Percentiles rank a stretch among this genome's conserved stretches.
phyloP scores from a whole-genome alignment of 352 stramenopile species.

The Phytophthora quininea region DNA sequence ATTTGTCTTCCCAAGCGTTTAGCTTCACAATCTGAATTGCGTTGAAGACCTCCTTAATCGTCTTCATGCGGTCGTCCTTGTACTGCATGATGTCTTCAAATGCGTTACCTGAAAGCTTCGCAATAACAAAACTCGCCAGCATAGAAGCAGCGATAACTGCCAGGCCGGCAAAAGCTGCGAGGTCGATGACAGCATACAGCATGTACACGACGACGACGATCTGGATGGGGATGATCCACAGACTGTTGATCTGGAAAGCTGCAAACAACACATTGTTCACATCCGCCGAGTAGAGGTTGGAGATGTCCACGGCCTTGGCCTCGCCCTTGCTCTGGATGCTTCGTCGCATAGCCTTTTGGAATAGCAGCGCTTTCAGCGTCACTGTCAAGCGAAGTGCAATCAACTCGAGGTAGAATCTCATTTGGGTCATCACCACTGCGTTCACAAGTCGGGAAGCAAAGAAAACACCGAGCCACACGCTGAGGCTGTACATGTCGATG shows the following conservation, averaged over 20 bases:
- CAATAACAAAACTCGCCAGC: slow-evolving; percentile 57
- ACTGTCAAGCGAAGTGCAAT: slow-evolving; percentile 29
- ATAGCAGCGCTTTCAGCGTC: slow-evolving; percentile 38
- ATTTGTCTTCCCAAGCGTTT: slow-evolving; percentile 91
- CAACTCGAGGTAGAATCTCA: slow-evolving; percentile 30
- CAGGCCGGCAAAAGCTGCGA: slow-evolving; percentile 47
- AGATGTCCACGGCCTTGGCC: slow-evolving; percentile 57
- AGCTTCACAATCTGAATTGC: slow-evolving; percentile 97
- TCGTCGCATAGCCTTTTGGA: slow-evolving; percentile 38
- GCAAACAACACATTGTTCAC: slow-evolving; percentile 53
- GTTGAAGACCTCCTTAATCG: slow-evolving; percentile 91
- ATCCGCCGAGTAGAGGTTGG: slow-evolving; percentile 93
- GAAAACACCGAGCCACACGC: slow-evolving; percentile 43
- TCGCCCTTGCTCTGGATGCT: slow-evolving; percentile 13
- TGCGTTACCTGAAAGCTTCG: slow-evolving; percentile 45
- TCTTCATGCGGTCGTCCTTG: slow-evolving; percentile 90
- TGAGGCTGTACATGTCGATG: slow-evolving; percentile 24
- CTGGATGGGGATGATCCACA: slow-evolving; percentile 53
- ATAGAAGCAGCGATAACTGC: slow-evolving; percentile 40
- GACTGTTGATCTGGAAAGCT: slow-evolving; percentile 46
- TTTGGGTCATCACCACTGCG: slow-evolving; percentile 30
- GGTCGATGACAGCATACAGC: slow-evolving; percentile 35
- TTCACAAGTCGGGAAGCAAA: slow-evolving; percentile 43
- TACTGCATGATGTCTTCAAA: slow-evolving; percentile 83
- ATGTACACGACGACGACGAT: slow-evolving; percentile 34